Evolutionary conservation across 1,284 basidiomycete species (phyloP).

Genomic region (Ceratobasidium papillatum): DNA sequence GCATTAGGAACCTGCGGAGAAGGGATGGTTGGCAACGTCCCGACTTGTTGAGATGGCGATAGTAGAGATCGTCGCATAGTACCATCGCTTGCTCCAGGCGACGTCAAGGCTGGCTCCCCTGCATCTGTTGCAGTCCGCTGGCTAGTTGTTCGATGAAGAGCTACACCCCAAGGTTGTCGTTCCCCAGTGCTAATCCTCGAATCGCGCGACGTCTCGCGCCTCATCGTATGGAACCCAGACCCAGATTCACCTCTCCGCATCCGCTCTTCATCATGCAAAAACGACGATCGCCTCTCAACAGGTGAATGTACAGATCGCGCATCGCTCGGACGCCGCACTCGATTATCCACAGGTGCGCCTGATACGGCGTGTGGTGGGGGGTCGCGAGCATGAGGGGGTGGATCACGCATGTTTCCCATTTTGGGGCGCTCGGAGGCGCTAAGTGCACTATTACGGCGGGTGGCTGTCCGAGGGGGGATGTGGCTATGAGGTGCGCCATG

Average conservation of each 20-base stretch:
- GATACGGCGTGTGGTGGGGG: slow-evolving; percentile 56
- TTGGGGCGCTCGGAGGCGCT: slow-evolving; percentile 27
- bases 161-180: slow-evolving; percentile 15
- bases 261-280: slow-evolving; percentile 33
- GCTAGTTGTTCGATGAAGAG: slow-evolving; percentile 7
- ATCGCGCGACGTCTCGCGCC: slow-evolving; percentile 34
- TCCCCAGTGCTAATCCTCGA: slow-evolving; percentile 25
- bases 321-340: slow-evolving; percentile 29
- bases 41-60: slow-evolving; percentile 45
- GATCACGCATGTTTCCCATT: slow-evolving; percentile 47
- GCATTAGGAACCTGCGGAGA: slow-evolving; percentile 13
- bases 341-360: neutral
- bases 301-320: slow-evolving; percentile 19
- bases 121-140: slow-evolving; percentile 13
- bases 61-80: slow-evolving; percentile 40
- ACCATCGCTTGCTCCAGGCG: neutral
- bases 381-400: slow-evolving; percentile 60
- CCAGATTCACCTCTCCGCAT: neutral
- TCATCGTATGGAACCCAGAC: neutral
- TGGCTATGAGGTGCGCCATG: slow-evolving; percentile 51
- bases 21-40: slow-evolving; percentile 45
- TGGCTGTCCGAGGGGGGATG: slow-evolving; percentile 48
- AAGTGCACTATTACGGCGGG: slow-evolving; percentile 22
- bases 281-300: slow-evolving; percentile 26
- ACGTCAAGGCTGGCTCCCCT: neutral